A percentile compares a stretch with the other conserved stretches of the same genome.
These are phyloP conservation scores for Boletus rufocinnamomeus DNA, from an alignment of 768 basidiomycete genomes.

Conservation along the genomic window DNA sequence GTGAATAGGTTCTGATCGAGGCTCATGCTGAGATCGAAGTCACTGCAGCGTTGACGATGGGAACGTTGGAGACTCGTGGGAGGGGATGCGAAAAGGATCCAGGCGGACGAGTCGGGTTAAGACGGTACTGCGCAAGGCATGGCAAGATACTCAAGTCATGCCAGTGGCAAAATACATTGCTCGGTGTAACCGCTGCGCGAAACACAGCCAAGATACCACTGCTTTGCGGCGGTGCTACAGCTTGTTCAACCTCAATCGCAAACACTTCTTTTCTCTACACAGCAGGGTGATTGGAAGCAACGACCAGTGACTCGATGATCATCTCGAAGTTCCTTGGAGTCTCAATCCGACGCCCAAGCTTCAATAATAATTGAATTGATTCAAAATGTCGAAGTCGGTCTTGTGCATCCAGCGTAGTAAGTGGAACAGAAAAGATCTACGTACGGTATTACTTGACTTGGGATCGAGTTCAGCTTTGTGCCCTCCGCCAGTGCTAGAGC, in stretches of 20 bases:
- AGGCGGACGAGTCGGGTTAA: background rate
- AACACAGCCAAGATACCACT: background rate
- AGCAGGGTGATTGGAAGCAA: too few relatives aligned
- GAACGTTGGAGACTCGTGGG: background rate
- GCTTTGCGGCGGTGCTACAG: background rate
- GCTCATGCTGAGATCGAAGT: slow-evolving; percentile 51
- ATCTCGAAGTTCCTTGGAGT: background rate
- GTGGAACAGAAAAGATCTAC: background rate
- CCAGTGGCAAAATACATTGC: background rate
- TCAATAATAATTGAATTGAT: background rate
- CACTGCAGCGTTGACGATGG: background rate
- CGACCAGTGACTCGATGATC: too few relatives aligned
- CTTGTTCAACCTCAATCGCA: too few relatives aligned
- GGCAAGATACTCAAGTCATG: background rate
- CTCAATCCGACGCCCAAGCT: background rate
- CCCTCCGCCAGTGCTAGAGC: background rate
- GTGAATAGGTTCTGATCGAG: slow-evolving; percentile 88
- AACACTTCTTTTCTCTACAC: too few relatives aligned
- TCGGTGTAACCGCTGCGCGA: background rate
- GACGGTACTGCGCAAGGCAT: background rate
- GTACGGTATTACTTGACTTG: background rate
- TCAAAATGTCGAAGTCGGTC: background rate
- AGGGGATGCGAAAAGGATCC: background rate
- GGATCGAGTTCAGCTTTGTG: too few relatives aligned
- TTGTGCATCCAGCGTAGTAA: background rate